A percentile compares a stretch with the other conserved stretches of the same genome.
phyloP scores from a whole-genome alignment of 176 grass and related monocot genomes.

The Oryza glumipatula region DNA sequence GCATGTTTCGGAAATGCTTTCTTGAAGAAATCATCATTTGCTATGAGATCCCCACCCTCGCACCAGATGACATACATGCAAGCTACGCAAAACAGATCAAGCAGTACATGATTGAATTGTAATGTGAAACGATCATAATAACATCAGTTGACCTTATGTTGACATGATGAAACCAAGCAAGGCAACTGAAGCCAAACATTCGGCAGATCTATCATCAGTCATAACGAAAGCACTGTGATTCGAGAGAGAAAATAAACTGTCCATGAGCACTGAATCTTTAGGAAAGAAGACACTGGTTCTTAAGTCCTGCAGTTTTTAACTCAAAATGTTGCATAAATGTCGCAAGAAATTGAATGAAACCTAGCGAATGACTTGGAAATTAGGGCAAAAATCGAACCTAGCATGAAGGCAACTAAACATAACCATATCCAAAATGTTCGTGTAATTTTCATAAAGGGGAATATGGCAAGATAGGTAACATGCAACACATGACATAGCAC shows the following conservation, averaged over 20 bases:
- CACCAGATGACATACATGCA: neutral
- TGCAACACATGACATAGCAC: conserved; percentile 35
- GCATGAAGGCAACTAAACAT: neutral
- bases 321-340: neutral
- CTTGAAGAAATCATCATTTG: too few species aligned
- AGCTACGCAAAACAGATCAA: neutral
- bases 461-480: neutral
- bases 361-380: neutral
- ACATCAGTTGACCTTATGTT: neutral
- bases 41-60: neutral
- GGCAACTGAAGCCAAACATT: conserved; percentile 1
- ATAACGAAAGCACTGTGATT: conserved; percentile 20
- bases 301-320: neutral
- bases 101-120: neutral
- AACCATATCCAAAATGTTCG: conserved; percentile 23
- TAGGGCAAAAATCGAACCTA: conserved; percentile 13
- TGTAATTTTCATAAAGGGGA: neutral
- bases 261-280: neutral
- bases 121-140: neutral
- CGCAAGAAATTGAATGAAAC: neutral
- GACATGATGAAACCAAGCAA: neutral
- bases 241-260: neutral
- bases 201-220: neutral
- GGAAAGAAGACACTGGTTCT: neutral
- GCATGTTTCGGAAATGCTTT: neutral